A percentile compares a stretch with the other conserved stretches of the same genome.
These are phyloP conservation scores for Lentinus polychrous DNA, from an alignment of 1,284 basidiomycete genomes.

Conservation along the genomic window DNA sequence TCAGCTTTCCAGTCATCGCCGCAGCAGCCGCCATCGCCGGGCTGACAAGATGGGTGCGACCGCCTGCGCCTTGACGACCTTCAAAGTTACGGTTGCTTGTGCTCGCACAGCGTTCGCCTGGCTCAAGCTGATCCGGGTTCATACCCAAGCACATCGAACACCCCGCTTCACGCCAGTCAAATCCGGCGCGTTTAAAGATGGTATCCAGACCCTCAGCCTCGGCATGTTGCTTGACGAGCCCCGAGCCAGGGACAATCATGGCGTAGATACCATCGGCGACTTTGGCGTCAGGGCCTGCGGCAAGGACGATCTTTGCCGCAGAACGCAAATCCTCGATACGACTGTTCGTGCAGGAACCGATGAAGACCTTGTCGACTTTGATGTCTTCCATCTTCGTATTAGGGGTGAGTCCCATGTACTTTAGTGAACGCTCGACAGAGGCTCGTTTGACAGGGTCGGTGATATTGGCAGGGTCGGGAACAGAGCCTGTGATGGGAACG, in stretches of 20 bases:
- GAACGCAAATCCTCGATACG: conserved; percentile 94
- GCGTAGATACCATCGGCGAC: conserved; percentile 79
- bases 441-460: conserved; percentile 61
- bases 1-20: conserved; percentile 83
- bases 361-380: conserved; percentile 89
- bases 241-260: conserved; percentile 96
- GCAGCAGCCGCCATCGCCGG: conserved; percentile 97
- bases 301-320: conserved; percentile 78
- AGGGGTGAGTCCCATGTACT: conserved; percentile 88
- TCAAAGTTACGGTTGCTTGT: conserved; percentile 98
- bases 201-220: conserved; percentile 90
- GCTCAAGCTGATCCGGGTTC: conserved; percentile 92
- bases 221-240: conserved; percentile 90
- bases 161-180: conserved; percentile 96
- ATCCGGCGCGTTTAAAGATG: conserved; percentile 91
- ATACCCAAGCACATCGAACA: conserved; percentile 98
- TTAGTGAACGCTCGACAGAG: conserved; percentile 75
- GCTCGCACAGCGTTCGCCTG: conserved; percentile 90
- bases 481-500: conserved; percentile 78
- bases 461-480: conserved; percentile 77
- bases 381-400: conserved; percentile 84
- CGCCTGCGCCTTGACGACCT: conserved; percentile 87
- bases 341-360: conserved; percentile 96
- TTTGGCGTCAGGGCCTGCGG: conserved; percentile 70
- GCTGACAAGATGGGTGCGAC: conserved; percentile 88